Percentiles rank a stretch among this genome's conserved stretches.
phyloP scores from a whole-genome alignment of 495 filamentous ascomycete species.

The Daldinia grandis region DNA sequence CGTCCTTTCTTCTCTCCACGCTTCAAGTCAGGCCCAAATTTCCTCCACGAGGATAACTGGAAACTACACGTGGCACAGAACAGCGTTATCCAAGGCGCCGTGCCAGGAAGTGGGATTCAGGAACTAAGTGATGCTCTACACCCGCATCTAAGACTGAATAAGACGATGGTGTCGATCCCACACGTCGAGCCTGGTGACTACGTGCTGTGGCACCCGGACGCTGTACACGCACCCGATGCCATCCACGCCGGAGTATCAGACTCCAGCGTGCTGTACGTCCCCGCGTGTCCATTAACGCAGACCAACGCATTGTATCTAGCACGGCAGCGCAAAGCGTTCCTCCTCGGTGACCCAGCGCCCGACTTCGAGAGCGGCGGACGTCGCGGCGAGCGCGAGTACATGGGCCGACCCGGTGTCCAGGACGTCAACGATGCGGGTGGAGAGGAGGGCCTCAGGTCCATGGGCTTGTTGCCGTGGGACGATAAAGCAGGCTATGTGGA shows the following conservation, averaged over 20 bases:
- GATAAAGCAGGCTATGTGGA: slow-evolving; percentile 13
- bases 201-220: slow-evolving; percentile 87
- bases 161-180: slow-evolving; percentile 78
- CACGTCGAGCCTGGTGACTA: slow-evolving; percentile 82
- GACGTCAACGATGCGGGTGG: slow-evolving; percentile 55
- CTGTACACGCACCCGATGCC: slow-evolving; percentile 44
- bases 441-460: slow-evolving; percentile 54
- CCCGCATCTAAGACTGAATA: slow-evolving; percentile 74
- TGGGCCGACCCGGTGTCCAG: slow-evolving; percentile 60
- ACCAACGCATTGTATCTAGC: slow-evolving; percentile 76
- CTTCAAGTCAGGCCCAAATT: slow-evolving; percentile 34
- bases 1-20: slow-evolving; percentile 81
- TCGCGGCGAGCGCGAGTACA: slow-evolving; percentile 60
- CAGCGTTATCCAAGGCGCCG: slow-evolving; percentile 75
- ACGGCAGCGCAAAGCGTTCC: slow-evolving; percentile 73
- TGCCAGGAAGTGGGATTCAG: slow-evolving; percentile 73
- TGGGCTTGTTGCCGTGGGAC: slow-evolving; percentile 59
- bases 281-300: slow-evolving; percentile 81
- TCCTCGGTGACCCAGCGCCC: slow-evolving; percentile 67
- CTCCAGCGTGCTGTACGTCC: slow-evolving; percentile 73
- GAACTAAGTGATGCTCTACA: slow-evolving; percentile 74
- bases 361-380: slow-evolving; percentile 65
- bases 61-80: slow-evolving; percentile 51
- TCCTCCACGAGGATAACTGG: slow-evolving; percentile 47
- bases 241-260: slow-evolving; percentile 54